phyloP scores from a whole-genome alignment of 202 grass and related monocot species.

The Schoenoplectus triqueter region DNA sequence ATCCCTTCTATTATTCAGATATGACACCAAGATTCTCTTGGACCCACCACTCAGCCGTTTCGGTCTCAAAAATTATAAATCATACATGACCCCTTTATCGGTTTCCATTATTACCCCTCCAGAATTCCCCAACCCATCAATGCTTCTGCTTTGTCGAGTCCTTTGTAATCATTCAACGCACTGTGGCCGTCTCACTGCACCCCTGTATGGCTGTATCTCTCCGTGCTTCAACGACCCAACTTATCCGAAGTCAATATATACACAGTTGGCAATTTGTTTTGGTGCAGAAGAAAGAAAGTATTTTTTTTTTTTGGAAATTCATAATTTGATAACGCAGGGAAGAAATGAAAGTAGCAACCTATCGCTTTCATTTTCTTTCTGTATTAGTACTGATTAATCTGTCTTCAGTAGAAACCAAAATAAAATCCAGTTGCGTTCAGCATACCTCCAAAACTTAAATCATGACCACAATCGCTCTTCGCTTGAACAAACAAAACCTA shows the following conservation, averaged over 20 bases:
- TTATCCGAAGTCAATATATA: not conserved
- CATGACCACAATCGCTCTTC: slow-evolving; percentile 2
- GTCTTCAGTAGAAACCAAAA: slow-evolving; percentile 13
- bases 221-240: too few species aligned
- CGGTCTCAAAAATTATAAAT: not conserved
- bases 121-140: slow-evolving; percentile 18
- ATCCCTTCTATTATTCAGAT: not conserved
- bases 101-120: slow-evolving; percentile 15
- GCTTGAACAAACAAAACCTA: slow-evolving; percentile 27
- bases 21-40: slow-evolving; percentile 22
- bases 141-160: slow-evolving; percentile 22
- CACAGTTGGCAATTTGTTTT: slow-evolving; percentile 5
- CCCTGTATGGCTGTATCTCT: too few species aligned
- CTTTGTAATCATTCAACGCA: slow-evolving; percentile 19
- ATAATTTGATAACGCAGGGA: not conserved
- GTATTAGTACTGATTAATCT: not conserved
- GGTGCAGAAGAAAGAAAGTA: not conserved
- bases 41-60: not conserved
- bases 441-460: not conserved
- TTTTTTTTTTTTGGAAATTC: not conserved
- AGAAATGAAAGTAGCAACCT: not conserved
- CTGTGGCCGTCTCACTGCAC: not conserved
- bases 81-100: not conserved
- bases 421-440: not conserved
- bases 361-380: not conserved